Evolutionary conservation across 257 asterid species (phyloP), one percentile per base, ranked within the genome.

Genomic region (Nicotiana tomentosiformis): DNA sequence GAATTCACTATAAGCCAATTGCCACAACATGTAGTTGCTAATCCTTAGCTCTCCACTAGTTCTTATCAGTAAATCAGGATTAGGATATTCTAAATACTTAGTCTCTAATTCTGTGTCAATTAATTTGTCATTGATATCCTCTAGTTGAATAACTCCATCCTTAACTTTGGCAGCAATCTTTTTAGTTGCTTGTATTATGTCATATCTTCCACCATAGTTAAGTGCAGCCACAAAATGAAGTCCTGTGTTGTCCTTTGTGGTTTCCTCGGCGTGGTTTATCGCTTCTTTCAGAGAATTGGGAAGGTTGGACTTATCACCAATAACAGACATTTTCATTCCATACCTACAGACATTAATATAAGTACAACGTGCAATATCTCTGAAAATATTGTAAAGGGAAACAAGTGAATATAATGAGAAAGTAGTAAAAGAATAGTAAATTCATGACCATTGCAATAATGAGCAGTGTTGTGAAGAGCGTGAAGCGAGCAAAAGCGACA

Each of bases 21-120:
- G 91, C 91, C 91, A 87, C 46, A 85, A 15, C 84, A 89, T 20
- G 77, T 83, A 89, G 10, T 89, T 89, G 82, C 91, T 89, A 7
- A 85, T 1, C 61, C 90, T 85, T 10, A 64, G 7, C 3, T 87
- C 91, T 4, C 91, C 90, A 18, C 89, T 82, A 0, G 87, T 85
- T 29, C 87, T 64, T 5, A 89, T 85, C 53, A 87, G 33, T 82
- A 89, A 62, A 77, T 87, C 91, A 1, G 87, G 86, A 58, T 85
- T 39, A 1, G 91, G 83, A n/a, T 51, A 84, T 11, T 88, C 85
- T 0, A 77, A 14, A 12, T 23, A 4, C 33, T 39, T 68, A 5
- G 85, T 88, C 60, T 18, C 62, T 62, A 86, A 9, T 3, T 84
- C 78, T 30, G 68, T 49, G 1, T 65, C 81, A 8, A 88, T 60